Base-by-base conservation (phyloP, 345 rosid genomes). In the Arabidopsis suecica region DNA sequence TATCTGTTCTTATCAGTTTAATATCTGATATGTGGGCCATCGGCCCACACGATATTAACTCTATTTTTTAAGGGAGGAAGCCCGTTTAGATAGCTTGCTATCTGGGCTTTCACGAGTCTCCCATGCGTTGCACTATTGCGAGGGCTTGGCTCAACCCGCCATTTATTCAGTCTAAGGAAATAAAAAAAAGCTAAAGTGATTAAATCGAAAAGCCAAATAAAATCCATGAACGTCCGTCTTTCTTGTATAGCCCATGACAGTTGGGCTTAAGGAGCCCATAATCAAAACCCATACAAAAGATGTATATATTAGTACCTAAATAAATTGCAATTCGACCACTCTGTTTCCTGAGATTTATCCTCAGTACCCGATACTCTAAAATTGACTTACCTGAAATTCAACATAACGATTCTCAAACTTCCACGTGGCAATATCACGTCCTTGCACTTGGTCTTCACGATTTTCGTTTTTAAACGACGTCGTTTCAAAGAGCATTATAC, bases 1-100 rank as follows among this genome's bases (percentile, higher is more conserved):
- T 86, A 83, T 83, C 82, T 86, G 85, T 86, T 83, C 85, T 86
- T 86, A 82, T 83, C 87, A 82, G 28, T 23, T 58, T 58, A 58
- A 58, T 58, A 58, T 58, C 62, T 58, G 62, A 58, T 58, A 58
- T 16, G 42, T 58, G 62, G 62, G 28, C 28, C 62, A 58, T 59
- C 38, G 37, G 60, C 11, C 2, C 60, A 30, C 38, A 30, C 38
- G 60, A 56, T 56, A 56, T 56, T 56, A 59, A 37, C 64, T 59
- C 30, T 18, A 59, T 59, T 34, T 41, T 41, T 62, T 14, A 4
- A 42, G 51, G 67, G 53, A 0, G 37, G 42, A 14, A 2, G 25
- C 23, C 67, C 23, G 9, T 44, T 4, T 14, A 42, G 37, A 1
- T 62, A 62, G 68, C 38, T 62, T 42, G 51, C 67, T 42, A 42